Evolutionary conservation across 768 basidiomycete species (phyloP).

Genomic region (Xerocomellus chrysenteron): DNA sequence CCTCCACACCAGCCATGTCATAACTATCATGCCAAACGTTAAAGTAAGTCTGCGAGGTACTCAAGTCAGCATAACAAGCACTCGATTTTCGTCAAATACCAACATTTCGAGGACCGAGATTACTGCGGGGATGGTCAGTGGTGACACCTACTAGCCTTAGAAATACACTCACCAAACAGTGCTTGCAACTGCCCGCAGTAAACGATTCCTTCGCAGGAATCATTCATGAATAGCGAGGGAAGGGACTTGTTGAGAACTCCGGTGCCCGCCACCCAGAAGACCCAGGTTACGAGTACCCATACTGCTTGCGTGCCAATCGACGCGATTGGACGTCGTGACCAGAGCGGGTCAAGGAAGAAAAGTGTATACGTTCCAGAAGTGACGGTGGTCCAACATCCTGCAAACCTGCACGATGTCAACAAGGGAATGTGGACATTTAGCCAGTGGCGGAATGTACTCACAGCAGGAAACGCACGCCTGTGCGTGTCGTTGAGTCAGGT

Average conservation of each 20-base stretch:
- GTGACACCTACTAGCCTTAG: no score
- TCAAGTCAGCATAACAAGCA: constrained; percentile 8
- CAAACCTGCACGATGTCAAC: constrained; percentile 41
- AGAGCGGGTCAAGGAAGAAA: constrained; percentile 59
- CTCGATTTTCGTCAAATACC: constrained; percentile 15
- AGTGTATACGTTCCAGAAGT: constrained; percentile 54
- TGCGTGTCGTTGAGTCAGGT: constrained; percentile 45
- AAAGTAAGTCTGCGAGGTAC: constrained; percentile 39
- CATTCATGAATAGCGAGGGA: constrained; percentile 42
- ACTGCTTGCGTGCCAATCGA: constrained; percentile 60
- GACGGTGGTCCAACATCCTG: constrained; percentile 58
- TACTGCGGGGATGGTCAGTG: constrained; percentile 29
- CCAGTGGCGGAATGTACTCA: constrained; percentile 28
- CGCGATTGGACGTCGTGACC: constrained; percentile 51
- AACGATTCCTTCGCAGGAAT: constrained; percentile 41
- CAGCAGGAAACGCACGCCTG: constrained; percentile 49
- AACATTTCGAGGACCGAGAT: constrained; percentile 55
- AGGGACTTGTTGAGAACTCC: constrained; percentile 50
- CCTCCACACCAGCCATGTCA: constrained; percentile 54
- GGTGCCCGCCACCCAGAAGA: constrained; percentile 59
- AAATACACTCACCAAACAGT: constrained; percentile 45
- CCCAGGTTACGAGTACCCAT: constrained; percentile 59
- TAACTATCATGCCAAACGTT: constrained; percentile 45
- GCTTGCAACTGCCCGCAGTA: constrained; percentile 59
- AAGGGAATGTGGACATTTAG: not conserved